Base-by-base conservation (phyloP, 805 yeast species). In the Groenewaldozyma tartarivorans region DNA sequence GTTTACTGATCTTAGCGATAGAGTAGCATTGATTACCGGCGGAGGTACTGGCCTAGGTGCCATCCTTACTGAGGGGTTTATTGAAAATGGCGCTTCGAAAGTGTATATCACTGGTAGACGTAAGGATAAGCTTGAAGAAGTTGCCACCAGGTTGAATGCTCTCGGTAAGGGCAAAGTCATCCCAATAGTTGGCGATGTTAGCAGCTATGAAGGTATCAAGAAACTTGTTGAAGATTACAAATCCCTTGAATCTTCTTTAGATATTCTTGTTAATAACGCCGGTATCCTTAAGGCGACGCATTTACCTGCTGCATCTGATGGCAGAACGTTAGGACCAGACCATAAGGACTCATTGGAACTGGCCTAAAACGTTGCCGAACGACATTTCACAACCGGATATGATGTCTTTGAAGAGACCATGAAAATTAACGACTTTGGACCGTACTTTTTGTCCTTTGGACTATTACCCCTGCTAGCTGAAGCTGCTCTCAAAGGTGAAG, bases 31-130 rank as follows among this genome's bases (percentile, higher is more conserved):
- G 5, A 74, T 81, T 40, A 81, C 88, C 11, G 90, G 90, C 37
- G 82, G 81, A 13, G 77, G 85, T n/a, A 70, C 80, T 34, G 90
- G 88, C 22, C 77, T 81, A 43, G 87, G 87, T 3, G 72, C 61
- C 47, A 81, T 80, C 5, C 77, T 79, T 31, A 83, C 85, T 36
- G 76, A 74, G 53, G 81, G 80, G 2, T 77, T 69, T 48, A 77
- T 81, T 30, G 82, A 78, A 56, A 82, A 83, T 1, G 87, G 86
- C 38, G 85, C 85, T 4, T 74, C 74, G 42, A 57, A 70, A 5
- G 71, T 81, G 16, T 77, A 77, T 19, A 65, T 73, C 46, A 70
- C 78, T 3, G 72, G 79, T 4, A 63, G 82, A 58, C 72, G 75
- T 46, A 62, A 58, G 21, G 60, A 65, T 31, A 77, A 74, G 1